Conservation (phyloP, 2,329 filamentous ascomycete genomes). For the Aquanectria penicillioides region DNA sequence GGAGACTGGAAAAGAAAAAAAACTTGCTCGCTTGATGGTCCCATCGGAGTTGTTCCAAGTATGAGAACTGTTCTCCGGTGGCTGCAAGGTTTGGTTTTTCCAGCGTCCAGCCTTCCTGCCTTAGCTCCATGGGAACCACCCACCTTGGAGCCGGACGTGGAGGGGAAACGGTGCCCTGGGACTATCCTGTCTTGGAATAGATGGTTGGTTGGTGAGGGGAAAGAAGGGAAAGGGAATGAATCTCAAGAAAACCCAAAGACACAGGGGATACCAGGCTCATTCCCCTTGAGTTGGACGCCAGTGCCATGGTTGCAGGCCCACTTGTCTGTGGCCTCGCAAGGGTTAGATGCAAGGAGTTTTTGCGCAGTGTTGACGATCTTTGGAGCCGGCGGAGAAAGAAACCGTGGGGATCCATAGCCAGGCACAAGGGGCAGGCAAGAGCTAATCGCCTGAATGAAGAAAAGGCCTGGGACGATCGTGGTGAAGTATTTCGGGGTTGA, state of each 20-base stretch:
- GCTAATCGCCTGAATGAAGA: conserved; percentile 14
- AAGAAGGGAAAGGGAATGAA: too few relatives aligned
- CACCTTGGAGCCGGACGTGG: conserved; percentile 1
- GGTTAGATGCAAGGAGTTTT: not conserved
- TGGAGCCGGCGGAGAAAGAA: not conserved
- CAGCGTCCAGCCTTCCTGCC: not conserved
- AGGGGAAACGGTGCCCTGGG: too few relatives aligned
- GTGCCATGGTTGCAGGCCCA: not conserved
- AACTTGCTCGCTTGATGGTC: not conserved
- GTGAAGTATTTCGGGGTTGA: conserved; percentile 32
- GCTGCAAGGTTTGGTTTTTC: not conserved
- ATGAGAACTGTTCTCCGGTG: not conserved
- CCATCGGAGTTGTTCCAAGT: not conserved
- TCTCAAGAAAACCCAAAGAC: not conserved
- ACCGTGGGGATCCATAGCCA: not conserved
- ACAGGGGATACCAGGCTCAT: not conserved
- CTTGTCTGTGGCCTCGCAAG: not conserved
- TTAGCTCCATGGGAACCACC: conserved; percentile 1
- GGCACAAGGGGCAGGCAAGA: conserved; percentile 3
- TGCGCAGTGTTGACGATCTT: too few relatives aligned
- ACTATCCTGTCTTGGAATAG: not conserved
- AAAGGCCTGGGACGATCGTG: conserved; percentile 11
- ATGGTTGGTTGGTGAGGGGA: too few relatives aligned
- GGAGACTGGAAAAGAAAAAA: not conserved
- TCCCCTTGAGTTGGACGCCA: not conserved